Conservation (phyloP, 139 green algal genomes). For the Pleodorina starrii region DNA sequence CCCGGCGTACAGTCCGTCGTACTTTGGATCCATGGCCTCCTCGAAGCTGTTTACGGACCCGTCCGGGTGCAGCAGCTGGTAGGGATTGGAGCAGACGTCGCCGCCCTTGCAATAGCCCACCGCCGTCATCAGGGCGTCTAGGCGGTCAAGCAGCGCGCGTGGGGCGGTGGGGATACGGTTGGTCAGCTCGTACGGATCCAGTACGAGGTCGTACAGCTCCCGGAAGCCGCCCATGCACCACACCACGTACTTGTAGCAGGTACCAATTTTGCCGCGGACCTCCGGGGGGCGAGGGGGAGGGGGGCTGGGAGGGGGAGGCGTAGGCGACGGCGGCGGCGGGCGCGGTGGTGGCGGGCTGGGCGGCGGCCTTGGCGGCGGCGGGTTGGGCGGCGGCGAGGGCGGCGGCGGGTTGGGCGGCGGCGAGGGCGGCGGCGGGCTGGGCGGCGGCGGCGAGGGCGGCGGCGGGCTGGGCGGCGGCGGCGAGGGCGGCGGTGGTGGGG, state of each 20-base stretch:
- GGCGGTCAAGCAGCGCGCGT: background rate
- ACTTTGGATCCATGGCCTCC: constrained; percentile 22
- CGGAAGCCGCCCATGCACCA: constrained; percentile 35
- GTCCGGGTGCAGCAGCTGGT: constrained; percentile 31
- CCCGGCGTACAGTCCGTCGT: constrained; percentile 16
- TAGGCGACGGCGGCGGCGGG: background rate
- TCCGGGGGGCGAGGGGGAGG: constrained; percentile 12
- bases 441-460: background rate
- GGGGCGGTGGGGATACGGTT: constrained; percentile 29
- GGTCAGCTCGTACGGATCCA: constrained; percentile 47
- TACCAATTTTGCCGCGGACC: background rate
- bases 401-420: background rate
- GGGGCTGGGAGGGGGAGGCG: background rate
- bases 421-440: background rate
- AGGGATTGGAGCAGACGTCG: constrained; percentile 13
- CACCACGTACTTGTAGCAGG: constrained; percentile 53
- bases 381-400: background rate
- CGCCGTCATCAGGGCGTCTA: constrained; percentile 31
- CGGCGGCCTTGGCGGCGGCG: background rate
- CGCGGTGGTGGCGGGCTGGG: background rate
- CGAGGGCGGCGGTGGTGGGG: background rate
- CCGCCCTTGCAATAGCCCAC: constrained; percentile 36
- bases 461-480: background rate
- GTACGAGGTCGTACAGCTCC: constrained; percentile 54
- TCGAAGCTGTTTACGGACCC: constrained; percentile 24